Evolutionary conservation across 2,329 filamentous ascomycete genomes (phyloP).

Genomic region (Fusarium continuum): DNA sequence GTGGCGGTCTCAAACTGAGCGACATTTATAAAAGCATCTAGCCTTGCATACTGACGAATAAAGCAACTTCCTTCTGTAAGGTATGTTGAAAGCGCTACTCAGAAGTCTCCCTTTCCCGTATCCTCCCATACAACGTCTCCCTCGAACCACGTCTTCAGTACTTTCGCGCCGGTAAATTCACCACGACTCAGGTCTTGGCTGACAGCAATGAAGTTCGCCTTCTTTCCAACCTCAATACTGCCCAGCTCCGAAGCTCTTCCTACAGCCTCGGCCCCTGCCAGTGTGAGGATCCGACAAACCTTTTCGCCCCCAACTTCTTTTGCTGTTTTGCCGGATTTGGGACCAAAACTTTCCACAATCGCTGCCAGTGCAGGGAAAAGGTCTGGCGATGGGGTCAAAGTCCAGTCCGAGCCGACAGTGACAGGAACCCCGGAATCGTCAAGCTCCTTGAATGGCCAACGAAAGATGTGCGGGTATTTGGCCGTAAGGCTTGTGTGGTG

Average conservation of each 20-base stretch:
- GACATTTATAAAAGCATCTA: no score
- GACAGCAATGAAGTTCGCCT: not conserved
- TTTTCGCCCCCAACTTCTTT: not conserved
- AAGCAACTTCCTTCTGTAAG: no score
- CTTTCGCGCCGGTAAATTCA: not conserved
- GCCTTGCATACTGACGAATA: no score
- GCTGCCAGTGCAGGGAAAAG: not conserved
- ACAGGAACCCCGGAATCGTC: not conserved
- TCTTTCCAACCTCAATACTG: not conserved
- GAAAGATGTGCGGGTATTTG: not conserved
- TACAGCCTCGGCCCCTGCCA: not conserved
- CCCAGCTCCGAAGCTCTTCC: not conserved
- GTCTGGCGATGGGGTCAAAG: not conserved
- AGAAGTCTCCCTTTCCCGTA: no score
- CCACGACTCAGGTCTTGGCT: not conserved
- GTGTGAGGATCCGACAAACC: not conserved
- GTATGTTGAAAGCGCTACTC: no score
- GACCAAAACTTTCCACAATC: not conserved
- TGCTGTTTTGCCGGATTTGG: not conserved
- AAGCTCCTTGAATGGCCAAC: not conserved
- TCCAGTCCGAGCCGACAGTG: not conserved
- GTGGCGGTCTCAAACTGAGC: no score
- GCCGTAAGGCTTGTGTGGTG: not conserved
- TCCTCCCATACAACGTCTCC: not conserved
- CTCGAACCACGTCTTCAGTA: not conserved